These are phyloP conservation scores for Ulota crispa DNA, from an alignment of 225 moss, liverwort and hornwort genomes.

Conservation along the genomic window DNA sequence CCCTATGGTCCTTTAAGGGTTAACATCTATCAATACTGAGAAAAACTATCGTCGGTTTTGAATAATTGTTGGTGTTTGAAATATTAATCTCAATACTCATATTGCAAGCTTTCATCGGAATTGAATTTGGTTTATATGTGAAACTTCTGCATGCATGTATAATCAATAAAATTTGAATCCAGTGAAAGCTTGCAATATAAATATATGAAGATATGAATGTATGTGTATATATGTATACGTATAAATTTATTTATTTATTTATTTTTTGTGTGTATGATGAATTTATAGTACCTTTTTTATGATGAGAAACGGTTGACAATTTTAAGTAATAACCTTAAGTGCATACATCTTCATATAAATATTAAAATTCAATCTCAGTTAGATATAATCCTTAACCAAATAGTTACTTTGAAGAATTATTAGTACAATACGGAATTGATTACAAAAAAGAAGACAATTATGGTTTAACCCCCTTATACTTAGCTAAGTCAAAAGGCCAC, in stretches of 20 bases:
- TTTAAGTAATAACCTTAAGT: background rate
- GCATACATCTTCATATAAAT: fast-evolving
- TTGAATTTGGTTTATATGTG: background rate
- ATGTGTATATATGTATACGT: too few species aligned
- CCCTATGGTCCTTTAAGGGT: too few species aligned
- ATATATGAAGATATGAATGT: too few species aligned
- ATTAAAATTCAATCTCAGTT: fast-evolving
- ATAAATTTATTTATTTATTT: background rate
- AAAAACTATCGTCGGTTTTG: background rate
- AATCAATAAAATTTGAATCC: too few species aligned
- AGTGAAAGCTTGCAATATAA: too few species aligned
- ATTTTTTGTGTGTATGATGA: background rate
- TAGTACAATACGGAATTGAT: slow-evolving; percentile 82
- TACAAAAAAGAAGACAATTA: slow-evolving; percentile 69
- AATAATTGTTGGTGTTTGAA: background rate
- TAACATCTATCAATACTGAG: background rate
- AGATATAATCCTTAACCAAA: slow-evolving; percentile 12
- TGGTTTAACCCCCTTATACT: slow-evolving; percentile 81
- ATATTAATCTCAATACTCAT: background rate
- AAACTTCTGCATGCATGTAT: too few species aligned
- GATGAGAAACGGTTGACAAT: background rate
- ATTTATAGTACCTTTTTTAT: background rate
- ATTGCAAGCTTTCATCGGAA: background rate
- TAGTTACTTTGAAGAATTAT: slow-evolving; percentile 44
- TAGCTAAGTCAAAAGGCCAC: slow-evolving; percentile 82